These are phyloP conservation scores for Soucietia sequanensis DNA, from an alignment of 805 yeast genomes.

Conservation along the genomic window DNA sequence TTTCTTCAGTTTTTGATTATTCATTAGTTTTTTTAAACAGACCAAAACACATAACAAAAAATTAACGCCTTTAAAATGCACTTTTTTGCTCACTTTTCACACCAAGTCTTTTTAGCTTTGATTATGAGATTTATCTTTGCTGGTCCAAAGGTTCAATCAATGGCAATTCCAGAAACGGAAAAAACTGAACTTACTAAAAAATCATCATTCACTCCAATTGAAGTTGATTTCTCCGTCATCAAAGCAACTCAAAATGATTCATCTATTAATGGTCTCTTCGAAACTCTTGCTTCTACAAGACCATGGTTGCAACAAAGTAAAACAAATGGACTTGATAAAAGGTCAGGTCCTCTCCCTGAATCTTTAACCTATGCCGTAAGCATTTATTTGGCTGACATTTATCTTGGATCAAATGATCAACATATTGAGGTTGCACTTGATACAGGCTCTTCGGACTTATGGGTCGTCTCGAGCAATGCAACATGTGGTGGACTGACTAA, in stretches of 20 bases:
- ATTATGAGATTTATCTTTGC: neutral
- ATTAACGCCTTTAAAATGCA: no score
- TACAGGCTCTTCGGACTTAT: constrained; percentile 27
- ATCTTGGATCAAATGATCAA: constrained; percentile 13
- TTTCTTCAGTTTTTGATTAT: no score
- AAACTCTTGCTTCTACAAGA: no score
- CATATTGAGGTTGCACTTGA: constrained; percentile 19
- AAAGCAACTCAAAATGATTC: neutral
- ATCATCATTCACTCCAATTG: neutral
- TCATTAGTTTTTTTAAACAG: no score
- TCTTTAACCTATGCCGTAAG: no score
- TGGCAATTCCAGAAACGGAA: neutral
- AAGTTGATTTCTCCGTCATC: neutral
- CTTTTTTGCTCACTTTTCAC: neutral
- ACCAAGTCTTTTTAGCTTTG: no score
- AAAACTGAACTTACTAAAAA: neutral
- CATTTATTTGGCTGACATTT: constrained; percentile 3
- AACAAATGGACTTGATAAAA: no score
- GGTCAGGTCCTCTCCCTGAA: no score
- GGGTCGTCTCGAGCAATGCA: constrained; percentile 25
- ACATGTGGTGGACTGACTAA: constrained; percentile 14
- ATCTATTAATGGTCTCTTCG: no score
- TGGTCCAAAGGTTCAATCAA: neutral
- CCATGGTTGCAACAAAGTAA: no score
- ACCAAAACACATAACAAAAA: no score